Base-by-base conservation (phyloP, 2,329 filamentous ascomycete species). In the Phoma sp. region DNA sequence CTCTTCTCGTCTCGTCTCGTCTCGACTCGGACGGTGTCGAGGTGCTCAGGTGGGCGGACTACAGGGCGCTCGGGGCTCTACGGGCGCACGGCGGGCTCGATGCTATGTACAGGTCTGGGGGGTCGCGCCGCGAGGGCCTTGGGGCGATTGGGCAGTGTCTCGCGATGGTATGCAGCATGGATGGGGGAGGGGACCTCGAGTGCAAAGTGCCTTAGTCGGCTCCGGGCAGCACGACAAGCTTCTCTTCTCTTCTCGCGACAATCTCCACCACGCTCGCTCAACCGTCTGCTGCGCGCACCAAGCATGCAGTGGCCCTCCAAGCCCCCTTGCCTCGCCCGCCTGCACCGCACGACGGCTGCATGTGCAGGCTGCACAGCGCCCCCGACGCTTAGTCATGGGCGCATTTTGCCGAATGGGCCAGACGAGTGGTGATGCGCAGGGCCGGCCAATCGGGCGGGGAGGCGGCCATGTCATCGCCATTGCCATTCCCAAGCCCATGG, bases 21-120 rank as follows among this genome's bases (percentile, higher is more conserved):
- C 22, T 24, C 22, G 22, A 4, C 63, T 69, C 58, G 66, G 64
- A 55, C 53, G 58, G 62, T 47, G 55, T 43, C 46, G 53, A 17
- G 32, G 50, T 31, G 12, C 52, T 51, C 32, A 35, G 32, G 32
- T n/a, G n/a, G 32, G 8, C 22, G 13, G 29, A 29, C 43, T 31
- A 31, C 29, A 13, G 29, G 29, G 29, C 29, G 31, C 31, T 33
- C 2, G 12, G 31, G 27, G 27, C 27, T 24, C 22, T 24, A 24
- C 6, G 22, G 22, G 22, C 22, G 6, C 22, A 24, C 22, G 22
- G 22, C 22, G 4, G 22, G 4, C 22, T 24, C 22, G 4, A 24
- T 4, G 22, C 22, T 33, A 10, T 43, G 47, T 32, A 31, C 43
- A 35, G 43, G 3, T 17, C 17, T 5, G 4, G 31, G 25, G 6